A percentile compares a stretch with the other conserved stretches of the same genome.
Conservation (phyloP, 2,329 filamentous ascomycete species). For the Plectosphaerella plurivora region DNA sequence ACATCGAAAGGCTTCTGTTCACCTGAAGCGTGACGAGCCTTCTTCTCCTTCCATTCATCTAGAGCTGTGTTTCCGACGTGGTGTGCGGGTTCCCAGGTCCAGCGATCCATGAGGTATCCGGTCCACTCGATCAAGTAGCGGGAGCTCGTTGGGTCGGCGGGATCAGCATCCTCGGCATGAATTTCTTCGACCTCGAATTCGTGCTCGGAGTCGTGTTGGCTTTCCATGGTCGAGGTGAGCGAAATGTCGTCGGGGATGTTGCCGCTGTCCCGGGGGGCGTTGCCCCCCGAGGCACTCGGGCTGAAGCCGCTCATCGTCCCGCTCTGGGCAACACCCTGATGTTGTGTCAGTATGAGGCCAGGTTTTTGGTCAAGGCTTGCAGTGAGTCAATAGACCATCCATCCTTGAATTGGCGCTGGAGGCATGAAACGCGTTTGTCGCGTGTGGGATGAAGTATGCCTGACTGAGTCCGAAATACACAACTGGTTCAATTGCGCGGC, state of each 20-base stretch:
- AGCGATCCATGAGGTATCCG: conserved; percentile 25
- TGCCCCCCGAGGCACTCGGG: too few species aligned
- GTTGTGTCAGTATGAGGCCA: too few species aligned
- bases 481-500: too few species aligned
- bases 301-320: neutral
- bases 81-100: conserved; percentile 46
- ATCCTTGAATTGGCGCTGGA: too few species aligned
- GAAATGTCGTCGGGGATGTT: conserved; percentile 21
- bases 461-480: too few species aligned
- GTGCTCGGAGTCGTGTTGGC: conserved; percentile 29
- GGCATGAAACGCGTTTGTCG: too few species aligned
- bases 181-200: conserved; percentile 49
- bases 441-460: too few species aligned
- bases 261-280: neutral
- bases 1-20: conserved; percentile 31
- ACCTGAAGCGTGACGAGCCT: conserved; percentile 27
- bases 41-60: conserved; percentile 36
- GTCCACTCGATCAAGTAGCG: conserved; percentile 33
- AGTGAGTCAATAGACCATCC: too few species aligned
- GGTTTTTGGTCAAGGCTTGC: too few species aligned
- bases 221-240: conserved; percentile 26
- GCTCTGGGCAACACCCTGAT: too few species aligned
- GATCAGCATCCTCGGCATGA: conserved; percentile 35
- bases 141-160: conserved; percentile 13
- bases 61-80: conserved; percentile 35